These are phyloP conservation scores for Dacryopinax spathularia DNA, from an alignment of 768 basidiomycete species.

Conservation along the genomic window DNA sequence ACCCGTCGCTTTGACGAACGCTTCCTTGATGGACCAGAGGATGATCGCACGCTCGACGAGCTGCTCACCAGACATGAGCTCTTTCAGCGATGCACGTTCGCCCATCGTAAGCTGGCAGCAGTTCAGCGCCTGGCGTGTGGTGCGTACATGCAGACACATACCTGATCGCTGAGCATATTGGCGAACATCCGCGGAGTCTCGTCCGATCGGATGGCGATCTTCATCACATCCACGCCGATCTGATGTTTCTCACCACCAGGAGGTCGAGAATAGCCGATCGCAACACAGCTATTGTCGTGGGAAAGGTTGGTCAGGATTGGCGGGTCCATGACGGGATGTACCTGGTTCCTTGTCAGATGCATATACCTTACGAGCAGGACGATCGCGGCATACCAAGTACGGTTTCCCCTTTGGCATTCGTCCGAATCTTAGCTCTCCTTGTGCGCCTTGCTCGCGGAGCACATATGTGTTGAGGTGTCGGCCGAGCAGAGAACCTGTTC, in stretches of 20 bases:
- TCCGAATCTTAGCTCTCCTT: constrained; percentile 24
- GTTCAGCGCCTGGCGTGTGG: constrained; percentile 1
- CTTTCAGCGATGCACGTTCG: not conserved
- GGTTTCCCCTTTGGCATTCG: constrained; percentile 45
- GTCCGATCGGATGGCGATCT: constrained; percentile 45
- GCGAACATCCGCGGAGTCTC: constrained; percentile 48
- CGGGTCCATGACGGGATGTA: constrained; percentile 7
- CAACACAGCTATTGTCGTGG: constrained; percentile 62
- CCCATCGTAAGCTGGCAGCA: not conserved
- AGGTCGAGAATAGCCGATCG: constrained; percentile 35
- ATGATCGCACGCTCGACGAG: constrained; percentile 46
- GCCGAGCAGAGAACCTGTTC: constrained; percentile 58
- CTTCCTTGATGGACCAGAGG: constrained; percentile 86
- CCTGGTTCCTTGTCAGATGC: not conserved
- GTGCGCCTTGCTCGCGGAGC: not conserved
- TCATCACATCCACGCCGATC: constrained; percentile 74
- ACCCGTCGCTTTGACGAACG: constrained; percentile 79
- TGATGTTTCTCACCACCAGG: not conserved
- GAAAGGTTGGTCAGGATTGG: constrained; percentile 64
- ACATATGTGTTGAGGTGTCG: constrained; percentile 36
- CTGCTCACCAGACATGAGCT: constrained; percentile 18
- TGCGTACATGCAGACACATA: constrained; percentile 19
- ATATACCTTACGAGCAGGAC: constrained; percentile 45
- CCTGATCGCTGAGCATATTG: constrained; percentile 51
- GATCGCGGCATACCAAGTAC: constrained; percentile 35